Evolutionary conservation across 2,329 filamentous ascomycete genomes (phyloP).

Genomic region (Knoxdaviesia capensis): DNA sequence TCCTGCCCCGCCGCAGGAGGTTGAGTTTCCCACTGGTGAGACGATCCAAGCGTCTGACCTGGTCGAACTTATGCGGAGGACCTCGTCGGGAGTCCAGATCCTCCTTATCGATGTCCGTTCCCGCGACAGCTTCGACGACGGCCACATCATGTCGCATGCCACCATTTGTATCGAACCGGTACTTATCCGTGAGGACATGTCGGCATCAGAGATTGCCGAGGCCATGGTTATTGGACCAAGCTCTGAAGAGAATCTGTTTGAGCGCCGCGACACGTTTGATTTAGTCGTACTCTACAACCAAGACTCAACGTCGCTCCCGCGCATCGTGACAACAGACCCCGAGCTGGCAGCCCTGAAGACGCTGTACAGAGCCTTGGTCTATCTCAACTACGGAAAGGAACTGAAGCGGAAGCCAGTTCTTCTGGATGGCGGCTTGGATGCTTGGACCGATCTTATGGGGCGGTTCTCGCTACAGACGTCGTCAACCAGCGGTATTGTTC

Average conservation of each 20-base stretch:
- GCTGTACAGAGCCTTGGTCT: conserved; percentile 59
- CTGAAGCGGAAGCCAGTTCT: conserved; percentile 57
- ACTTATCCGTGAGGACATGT: conserved; percentile 45
- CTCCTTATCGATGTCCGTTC: conserved; percentile 72
- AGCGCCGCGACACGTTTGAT: conserved; percentile 55
- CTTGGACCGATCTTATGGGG: conserved; percentile 74
- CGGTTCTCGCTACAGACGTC: conserved; percentile 34
- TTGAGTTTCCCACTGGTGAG: conserved; percentile 30
- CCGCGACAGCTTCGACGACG: conserved; percentile 64
- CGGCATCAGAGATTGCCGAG: conserved; percentile 40
- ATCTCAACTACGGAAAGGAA: conserved; percentile 65
- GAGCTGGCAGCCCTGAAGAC: conserved; percentile 15
- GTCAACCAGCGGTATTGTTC: conserved; percentile 5
- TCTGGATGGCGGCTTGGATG: conserved; percentile 62
- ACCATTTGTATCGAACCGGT: conserved; percentile 86
- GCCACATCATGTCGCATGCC: conserved; percentile 67
- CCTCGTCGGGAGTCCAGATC: conserved; percentile 29
- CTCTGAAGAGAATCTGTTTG: conserved; percentile 59
- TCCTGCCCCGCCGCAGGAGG: not conserved
- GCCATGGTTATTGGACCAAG: conserved; percentile 50
- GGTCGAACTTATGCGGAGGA: conserved; percentile 43
- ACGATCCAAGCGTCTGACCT: conserved; percentile 50
- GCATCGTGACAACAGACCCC: not conserved
- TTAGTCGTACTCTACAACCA: conserved; percentile 85
- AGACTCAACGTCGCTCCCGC: conserved; percentile 30